These are phyloP conservation scores for Fusarium pseudonygamai DNA, from an alignment of 2,329 filamentous ascomycete species.

Conservation along the genomic window DNA sequence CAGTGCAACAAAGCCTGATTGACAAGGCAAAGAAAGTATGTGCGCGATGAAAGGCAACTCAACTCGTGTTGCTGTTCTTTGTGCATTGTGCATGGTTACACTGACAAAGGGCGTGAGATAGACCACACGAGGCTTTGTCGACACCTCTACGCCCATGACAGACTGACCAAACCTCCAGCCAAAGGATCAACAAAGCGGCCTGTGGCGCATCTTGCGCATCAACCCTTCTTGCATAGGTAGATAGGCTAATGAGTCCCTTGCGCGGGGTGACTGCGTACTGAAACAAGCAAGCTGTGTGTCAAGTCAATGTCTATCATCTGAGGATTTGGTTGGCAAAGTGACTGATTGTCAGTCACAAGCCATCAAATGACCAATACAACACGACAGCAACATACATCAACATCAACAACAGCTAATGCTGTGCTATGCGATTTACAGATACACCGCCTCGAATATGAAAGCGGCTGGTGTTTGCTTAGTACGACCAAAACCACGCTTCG, in stretches of 20 bases:
- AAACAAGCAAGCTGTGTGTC: constrained; percentile 31
- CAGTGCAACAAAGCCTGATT: constrained; percentile 1
- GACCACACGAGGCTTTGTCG: constrained; percentile 21
- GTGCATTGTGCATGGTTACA: constrained; percentile 19
- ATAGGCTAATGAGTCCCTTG: constrained; percentile 17
- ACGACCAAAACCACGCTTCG: constrained; percentile 2
- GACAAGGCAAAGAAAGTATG: constrained; percentile 2
- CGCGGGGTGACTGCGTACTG: constrained; percentile 10
- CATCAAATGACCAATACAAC: constrained; percentile 25
- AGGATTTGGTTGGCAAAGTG: constrained; percentile 30
- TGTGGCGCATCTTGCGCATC: constrained; percentile 19
- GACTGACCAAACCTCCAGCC: neutral
- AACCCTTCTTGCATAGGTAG: constrained; percentile 34
- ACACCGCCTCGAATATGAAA: constrained; percentile 35
- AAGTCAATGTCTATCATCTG: constrained; percentile 27
- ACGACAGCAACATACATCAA: neutral
- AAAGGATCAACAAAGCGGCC: constrained; percentile 28
- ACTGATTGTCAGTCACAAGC: constrained; percentile 39
- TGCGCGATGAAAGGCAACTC: constrained; percentile 11
- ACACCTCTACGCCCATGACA: neutral
- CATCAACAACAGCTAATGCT: neutral
- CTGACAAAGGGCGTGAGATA: constrained; percentile 26
- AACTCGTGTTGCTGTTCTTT: constrained; percentile 19
- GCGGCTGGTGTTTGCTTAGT: constrained; percentile 25
- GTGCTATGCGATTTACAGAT: constrained; percentile 6